Evolutionary conservation across 352 stramenopile genomes (phyloP).

Genomic region (Globisporangium ultimum): DNA sequence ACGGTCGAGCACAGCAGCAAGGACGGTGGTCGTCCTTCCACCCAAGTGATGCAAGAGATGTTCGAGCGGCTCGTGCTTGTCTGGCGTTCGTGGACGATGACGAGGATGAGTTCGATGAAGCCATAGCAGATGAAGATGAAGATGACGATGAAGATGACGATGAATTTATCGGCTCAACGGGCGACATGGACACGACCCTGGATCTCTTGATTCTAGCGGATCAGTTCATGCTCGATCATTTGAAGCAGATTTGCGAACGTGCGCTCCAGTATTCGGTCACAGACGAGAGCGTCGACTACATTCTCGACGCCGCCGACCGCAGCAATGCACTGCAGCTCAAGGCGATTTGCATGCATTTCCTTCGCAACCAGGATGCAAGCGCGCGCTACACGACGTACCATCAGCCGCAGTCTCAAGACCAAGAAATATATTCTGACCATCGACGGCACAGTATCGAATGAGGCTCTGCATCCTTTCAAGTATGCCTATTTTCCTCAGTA

Average conservation of each 20-base stretch:
- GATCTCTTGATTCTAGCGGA: constrained; percentile 92
- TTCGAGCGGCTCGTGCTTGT: constrained; percentile 6
- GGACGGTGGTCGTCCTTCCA: constrained; percentile 20
- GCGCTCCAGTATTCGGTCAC: constrained; percentile 81
- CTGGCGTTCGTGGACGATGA: constrained; percentile 18
- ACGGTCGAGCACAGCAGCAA: constrained; percentile 4
- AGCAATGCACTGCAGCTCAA: constrained; percentile 91
- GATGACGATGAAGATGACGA: constrained; percentile 8
- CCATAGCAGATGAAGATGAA: neutral
- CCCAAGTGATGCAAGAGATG: constrained; percentile 11
- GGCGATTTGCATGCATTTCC: constrained; percentile 90
- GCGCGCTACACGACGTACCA: constrained; percentile 3
- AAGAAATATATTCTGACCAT: constrained; percentile 3
- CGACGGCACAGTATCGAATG: constrained; percentile 17
- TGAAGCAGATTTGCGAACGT: constrained; percentile 94
- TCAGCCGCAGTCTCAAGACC: constrained; percentile 10
- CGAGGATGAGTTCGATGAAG: constrained; percentile 4
- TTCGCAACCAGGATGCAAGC: constrained; percentile 67
- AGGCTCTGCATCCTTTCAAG: neutral
- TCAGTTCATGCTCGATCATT: constrained; percentile 96
- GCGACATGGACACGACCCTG: constrained; percentile 68
- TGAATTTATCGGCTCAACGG: constrained; percentile 20
- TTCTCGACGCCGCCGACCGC: constrained; percentile 87
- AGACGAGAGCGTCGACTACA: constrained; percentile 80
- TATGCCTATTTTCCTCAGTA: too few species aligned